phyloP scores from a whole-genome alignment of 2,329 filamentous ascomycete species.

The Colletotrichum tabaci region DNA sequence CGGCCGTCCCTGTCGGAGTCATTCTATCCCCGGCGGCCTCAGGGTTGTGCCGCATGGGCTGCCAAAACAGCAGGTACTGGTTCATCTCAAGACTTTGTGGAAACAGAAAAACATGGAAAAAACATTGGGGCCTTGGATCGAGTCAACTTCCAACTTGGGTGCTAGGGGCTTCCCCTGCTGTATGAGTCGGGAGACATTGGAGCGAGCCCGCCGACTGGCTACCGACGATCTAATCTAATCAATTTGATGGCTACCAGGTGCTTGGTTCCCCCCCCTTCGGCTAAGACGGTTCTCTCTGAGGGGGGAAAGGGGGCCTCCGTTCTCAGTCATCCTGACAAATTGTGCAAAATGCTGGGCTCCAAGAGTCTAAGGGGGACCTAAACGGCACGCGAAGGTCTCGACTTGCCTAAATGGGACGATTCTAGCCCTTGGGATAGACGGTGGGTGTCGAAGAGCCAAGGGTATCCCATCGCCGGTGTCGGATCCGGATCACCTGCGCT shows the following conservation, averaged over 20 bases:
- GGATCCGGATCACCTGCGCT: conserved; percentile 20
- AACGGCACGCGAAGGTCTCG: conserved; percentile 6
- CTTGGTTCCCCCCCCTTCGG: conserved; percentile 20
- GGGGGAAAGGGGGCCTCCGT: background rate
- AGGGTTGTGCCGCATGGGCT: conserved; percentile 25
- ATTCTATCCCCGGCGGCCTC: conserved; percentile 31
- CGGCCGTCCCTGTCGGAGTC: conserved; percentile 18
- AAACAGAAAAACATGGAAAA: background rate
- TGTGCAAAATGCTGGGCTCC: background rate
- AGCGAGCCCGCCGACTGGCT: conserved; percentile 9
- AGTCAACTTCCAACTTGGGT: conserved; percentile 22
- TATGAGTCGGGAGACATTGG: conserved; percentile 19
- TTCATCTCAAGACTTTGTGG: conserved; percentile 28
- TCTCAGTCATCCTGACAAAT: conserved; percentile 33
- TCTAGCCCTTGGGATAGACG: conserved; percentile 1
- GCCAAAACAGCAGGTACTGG: conserved; percentile 8
- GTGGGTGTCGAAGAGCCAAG: background rate
- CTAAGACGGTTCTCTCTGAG: conserved; percentile 18
- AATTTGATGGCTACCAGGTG: conserved; percentile 27
- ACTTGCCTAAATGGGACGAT: conserved; percentile 26
- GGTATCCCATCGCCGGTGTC: conserved; percentile 10
- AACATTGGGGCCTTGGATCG: conserved; percentile 16
- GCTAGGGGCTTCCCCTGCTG: conserved; percentile 9
- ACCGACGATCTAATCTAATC: conserved; percentile 38
- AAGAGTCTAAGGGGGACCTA: background rate